These are phyloP conservation scores for Phytophthora idaei DNA, from an alignment of 352 stramenopile genomes.

Conservation along the genomic window DNA sequence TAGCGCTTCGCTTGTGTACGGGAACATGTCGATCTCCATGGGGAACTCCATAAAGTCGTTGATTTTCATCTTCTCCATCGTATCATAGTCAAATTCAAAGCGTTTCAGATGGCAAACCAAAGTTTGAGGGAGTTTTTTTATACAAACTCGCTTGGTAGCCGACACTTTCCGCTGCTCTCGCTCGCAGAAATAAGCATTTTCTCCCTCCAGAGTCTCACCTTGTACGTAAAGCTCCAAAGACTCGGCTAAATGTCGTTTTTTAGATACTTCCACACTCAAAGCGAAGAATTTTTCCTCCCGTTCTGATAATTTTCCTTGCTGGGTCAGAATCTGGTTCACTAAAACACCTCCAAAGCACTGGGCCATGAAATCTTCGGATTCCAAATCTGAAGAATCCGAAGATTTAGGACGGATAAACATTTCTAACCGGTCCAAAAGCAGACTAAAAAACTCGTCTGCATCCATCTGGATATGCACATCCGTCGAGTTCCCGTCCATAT, in stretches of 20 bases:
- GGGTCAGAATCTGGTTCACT: slow-evolving; percentile 85
- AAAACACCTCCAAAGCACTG: slow-evolving; percentile 75
- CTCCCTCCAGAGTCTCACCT: slow-evolving; percentile 73
- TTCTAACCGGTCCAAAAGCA: slow-evolving; percentile 82
- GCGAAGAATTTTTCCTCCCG: slow-evolving; percentile 87
- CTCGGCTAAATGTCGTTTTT: slow-evolving; percentile 65
- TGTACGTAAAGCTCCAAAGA: slow-evolving; percentile 76
- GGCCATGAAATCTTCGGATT: slow-evolving; percentile 50
- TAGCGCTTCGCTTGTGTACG: slow-evolving; percentile 85
- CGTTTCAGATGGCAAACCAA: slow-evolving; percentile 88
- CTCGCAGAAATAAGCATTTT: slow-evolving; percentile 86
- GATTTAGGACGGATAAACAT: slow-evolving; percentile 43
- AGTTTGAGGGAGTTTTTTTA: slow-evolving; percentile 78
- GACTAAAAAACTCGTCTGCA: slow-evolving; percentile 82
- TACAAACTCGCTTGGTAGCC: slow-evolving; percentile 83
- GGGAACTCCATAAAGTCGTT: slow-evolving; percentile 89
- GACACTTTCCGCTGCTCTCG: slow-evolving; percentile 69
- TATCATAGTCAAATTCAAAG: slow-evolving; percentile 91
- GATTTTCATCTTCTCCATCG: slow-evolving; percentile 90
- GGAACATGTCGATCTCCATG: slow-evolving; percentile 88
- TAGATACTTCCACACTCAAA: slow-evolving; percentile 79
- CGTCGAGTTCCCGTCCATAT: slow-evolving; percentile 76
- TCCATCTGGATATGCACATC: slow-evolving; percentile 84
- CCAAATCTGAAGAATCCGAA: neutral
- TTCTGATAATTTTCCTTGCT: slow-evolving; percentile 79